Evolutionary conservation across 371 early-diverging fungal genomes (phyloP), one percentile per base, ranked within the genome.

Genomic region (Umbelopsis sp.): DNA sequence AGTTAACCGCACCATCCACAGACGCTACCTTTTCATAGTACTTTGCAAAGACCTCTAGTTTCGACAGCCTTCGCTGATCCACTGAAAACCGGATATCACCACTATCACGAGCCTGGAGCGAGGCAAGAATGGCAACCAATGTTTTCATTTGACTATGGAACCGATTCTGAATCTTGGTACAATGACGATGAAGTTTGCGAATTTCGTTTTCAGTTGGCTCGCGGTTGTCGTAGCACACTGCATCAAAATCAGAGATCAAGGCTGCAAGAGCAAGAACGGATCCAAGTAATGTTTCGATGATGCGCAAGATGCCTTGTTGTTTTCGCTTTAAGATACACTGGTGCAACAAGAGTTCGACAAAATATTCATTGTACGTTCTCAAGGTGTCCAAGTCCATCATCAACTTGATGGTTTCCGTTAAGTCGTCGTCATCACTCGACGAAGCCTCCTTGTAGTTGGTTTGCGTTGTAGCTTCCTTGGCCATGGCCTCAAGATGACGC

Each of bases 281-380:
- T 14, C 35, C 18, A 29, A 57, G 57, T 14, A 57, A 35, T 32
- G 57, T 16, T 35, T 57, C 57, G 29, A 57, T 37, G 35, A 57
- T 35, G 12, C 57, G 57, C 20, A 80, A 51, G 16, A 87, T 72
- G 3, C 74, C 76, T 8, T 72, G 74, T 52, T 86, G 86, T 63
- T 76, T 81, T 48, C 72, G 74, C 66, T 85, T 85, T 51, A 85
- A 67, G 20, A 87, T 77, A 18, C 86, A 82, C 50, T 78, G 84
- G 32, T 75, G 73, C 38, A 87, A 57, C 68, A 87, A 81, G n/a
- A 76, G 79, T 66, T 87, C 84, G 35, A 85, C 66, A 18, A 87
- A 65, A 32, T 78, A 76, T 29, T 85, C 82, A 46, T 86, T 86
- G 51, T 81, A 85, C 7, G 75, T 72, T 8, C 76, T 73, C 69